A percentile compares a stretch with the other conserved stretches of the same genome.
These are phyloP conservation scores for Daedaleopsis nitida DNA, from an alignment of 768 basidiomycete genomes.

Conservation along the genomic window DNA sequence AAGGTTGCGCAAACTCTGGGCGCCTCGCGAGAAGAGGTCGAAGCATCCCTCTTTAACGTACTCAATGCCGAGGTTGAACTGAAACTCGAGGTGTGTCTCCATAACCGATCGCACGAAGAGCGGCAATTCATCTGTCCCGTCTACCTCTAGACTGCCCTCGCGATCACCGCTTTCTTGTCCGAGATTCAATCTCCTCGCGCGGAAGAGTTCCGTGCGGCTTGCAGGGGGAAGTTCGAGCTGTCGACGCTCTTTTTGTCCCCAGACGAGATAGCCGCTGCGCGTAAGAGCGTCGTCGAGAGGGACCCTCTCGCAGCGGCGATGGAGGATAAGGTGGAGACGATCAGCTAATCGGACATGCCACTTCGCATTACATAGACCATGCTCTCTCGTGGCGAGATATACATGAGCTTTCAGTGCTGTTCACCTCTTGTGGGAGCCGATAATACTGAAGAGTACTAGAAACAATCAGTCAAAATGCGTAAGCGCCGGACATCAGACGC, in stretches of 20 bases:
- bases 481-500: not conserved
- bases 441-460: too few species aligned
- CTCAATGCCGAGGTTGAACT: slow-evolving; percentile 46
- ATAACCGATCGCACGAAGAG: not conserved
- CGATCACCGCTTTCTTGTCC: slow-evolving; percentile 49
- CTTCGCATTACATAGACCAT: not conserved
- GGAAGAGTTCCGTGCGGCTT: slow-evolving; percentile 63
- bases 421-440: not conserved
- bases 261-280: slow-evolving; percentile 50
- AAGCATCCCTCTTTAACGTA: slow-evolving; percentile 53
- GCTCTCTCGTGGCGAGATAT: not conserved
- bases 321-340: slow-evolving; percentile 16
- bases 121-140: not conserved
- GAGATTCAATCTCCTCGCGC: slow-evolving; percentile 51
- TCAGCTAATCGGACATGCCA: slow-evolving; percentile 12
- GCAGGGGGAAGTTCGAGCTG: slow-evolving; percentile 53
- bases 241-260: slow-evolving; percentile 68
- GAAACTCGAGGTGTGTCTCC: slow-evolving; percentile 47
- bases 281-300: slow-evolving; percentile 9
- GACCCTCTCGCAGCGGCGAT: slow-evolving; percentile 2
- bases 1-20: slow-evolving; percentile 51
- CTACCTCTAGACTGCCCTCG: slow-evolving; percentile 49
- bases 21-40: slow-evolving; percentile 58
- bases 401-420: not conserved
- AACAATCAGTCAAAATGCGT: too few species aligned